Conservation (phyloP, 305 asterid species). For the Euphrasia arctica region DNA sequence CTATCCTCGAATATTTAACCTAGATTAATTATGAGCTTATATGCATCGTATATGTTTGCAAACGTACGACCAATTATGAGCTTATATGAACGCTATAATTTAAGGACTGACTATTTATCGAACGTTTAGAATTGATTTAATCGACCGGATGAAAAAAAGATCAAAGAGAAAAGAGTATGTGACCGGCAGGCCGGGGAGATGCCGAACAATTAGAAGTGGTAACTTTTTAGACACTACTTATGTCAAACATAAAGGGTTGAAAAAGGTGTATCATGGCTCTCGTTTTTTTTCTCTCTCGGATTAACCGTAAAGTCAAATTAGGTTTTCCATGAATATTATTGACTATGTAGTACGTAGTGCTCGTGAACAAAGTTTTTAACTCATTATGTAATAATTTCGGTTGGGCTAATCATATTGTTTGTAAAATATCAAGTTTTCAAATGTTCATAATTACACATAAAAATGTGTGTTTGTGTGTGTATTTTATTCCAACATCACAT, state of each 20-base stretch:
- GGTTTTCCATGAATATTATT: slow-evolving; percentile 18
- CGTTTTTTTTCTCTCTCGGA: slow-evolving; percentile 7
- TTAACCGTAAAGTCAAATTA: slow-evolving; percentile 25
- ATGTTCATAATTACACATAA: not conserved
- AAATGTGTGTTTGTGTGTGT: slow-evolving; percentile 4
- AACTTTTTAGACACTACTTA: slow-evolving; percentile 30
- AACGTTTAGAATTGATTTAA: too few relatives aligned
- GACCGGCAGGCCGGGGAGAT: not conserved
- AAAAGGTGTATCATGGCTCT: slow-evolving; percentile 2
- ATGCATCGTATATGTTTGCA: too few relatives aligned
- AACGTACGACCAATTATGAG: too few relatives aligned
- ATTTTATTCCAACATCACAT: too few relatives aligned
- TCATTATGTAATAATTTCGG: slow-evolving; percentile 8
- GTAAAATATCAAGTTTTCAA: not conserved
- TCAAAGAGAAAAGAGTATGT: too few relatives aligned
- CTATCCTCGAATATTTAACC: too few relatives aligned
- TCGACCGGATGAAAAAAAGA: too few relatives aligned
- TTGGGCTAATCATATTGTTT: not conserved
- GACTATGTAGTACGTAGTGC: slow-evolving; percentile 18
- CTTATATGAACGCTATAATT: too few relatives aligned
- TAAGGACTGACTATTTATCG: too few relatives aligned
- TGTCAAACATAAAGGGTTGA: slow-evolving; percentile 34
- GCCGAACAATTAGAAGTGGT: slow-evolving; percentile 31
- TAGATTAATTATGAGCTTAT: too few relatives aligned
- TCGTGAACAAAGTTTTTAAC: not conserved